Base-by-base conservation (phyloP, 2,329 filamentous ascomycete genomes). In the Colletotrichum navitas region DNA sequence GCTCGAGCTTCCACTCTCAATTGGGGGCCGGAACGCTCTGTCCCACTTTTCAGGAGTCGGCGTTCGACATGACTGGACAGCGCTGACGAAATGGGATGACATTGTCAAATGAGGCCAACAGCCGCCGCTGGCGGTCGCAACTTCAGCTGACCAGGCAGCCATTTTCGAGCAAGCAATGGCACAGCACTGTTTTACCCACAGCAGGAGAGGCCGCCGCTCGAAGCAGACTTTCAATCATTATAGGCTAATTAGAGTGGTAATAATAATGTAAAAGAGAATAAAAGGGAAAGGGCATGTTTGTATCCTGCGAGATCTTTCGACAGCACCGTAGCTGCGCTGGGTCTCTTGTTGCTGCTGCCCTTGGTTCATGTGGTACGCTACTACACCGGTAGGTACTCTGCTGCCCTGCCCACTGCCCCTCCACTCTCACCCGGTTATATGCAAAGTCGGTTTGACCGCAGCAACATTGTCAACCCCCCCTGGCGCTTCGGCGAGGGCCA, bases 121-220 rank as follows among this genome's bases (percentile, higher is more conserved):
- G 49, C 49, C 26, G 26, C 26, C 26, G 14, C 24, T 32, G 49
- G 49, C 49, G 24, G 12, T 51, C 47, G 24, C 14, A 52, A 29
- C 29, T 24, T 47, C 59, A 62, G 43, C 59, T 36, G n/a, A 47
- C n/a, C 45, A 62, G 59, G 43, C 59, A 62, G 59, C 59, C 43
- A 36, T 51, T 62, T 62, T 51, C n/a, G 3, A 49, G 6, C 29
- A 32, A 62, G 60, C 24, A 47, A 18, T 32, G 18, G 32, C n/a
- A 63, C 45, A 21, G 8, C 21, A 7, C 24, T 41, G 56, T 18
- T 52, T 7, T 52, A 29, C 21, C 16, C 18, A 29, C 11, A 49
- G 29, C 43, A 61, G 5, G 41, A 29, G 10, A 26, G 14, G 24
- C 12, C 47, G 24, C 11, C 47, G 12, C 47, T 24, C 7, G 18